Base-by-base conservation (phyloP, 768 basidiomycete genomes). In the Suillus subalutaceus region DNA sequence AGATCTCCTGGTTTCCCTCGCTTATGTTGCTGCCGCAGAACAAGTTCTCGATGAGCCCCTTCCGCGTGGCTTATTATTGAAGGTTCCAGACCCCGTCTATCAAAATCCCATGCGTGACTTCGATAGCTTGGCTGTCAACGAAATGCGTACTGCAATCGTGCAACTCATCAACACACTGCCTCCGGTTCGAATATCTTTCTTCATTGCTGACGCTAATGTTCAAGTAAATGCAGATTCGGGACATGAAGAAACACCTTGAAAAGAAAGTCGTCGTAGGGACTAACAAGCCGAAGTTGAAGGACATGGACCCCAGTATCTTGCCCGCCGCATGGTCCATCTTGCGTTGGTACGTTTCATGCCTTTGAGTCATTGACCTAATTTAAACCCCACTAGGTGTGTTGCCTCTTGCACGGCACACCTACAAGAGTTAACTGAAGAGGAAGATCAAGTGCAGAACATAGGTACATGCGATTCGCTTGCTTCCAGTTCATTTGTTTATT, bases 401-500 rank as follows among this genome's bases (percentile, higher is more conserved):
- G 90, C 88, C 0, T 90, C 90, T 16, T 90, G 89, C 71, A 91
- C 90, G 2, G 86, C 90, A 0, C 84, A 90, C 71, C 80, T 91
- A 13, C 88, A 91, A 76, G 86, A 88, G 65, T 84, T 90, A 48
- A 80, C 81, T 13, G 79, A 82, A 4, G 77, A 78, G 8, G 86
- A 86, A 56, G 87, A 90, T 67, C 74, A 79, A 18, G 80, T 91
- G 57, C 79, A 82, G 65, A 85, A 85, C 61, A 75, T 90, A 23
- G 85, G 88, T 85, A 72, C 65, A 74, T 68, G 2, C n/a, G 2
- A 30, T 15, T 57, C 9, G 20, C n/a, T 40, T 10, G 0, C 6
- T 38, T 26, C 16, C 43, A 13, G 43, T 44, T n/a, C 30, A 57
- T 4, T 32, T 41, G 16, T 35, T 23, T 56, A 37, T 30, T 32